These are phyloP conservation scores for Penstemon davidsonii DNA, from an alignment of 257 asterid species.

Conservation along the genomic window DNA sequence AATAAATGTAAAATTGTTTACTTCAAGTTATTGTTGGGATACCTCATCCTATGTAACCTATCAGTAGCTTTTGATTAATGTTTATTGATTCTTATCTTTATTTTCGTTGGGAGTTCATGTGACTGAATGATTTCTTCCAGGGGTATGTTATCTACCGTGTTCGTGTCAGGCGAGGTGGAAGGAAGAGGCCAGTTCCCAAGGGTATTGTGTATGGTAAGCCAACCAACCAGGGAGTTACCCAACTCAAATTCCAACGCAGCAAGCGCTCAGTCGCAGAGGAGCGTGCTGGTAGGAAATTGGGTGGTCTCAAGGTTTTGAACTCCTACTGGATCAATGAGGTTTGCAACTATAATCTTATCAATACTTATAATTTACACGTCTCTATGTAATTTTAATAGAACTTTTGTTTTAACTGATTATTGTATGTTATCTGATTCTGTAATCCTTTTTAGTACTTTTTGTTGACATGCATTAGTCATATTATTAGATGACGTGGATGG, in stretches of 20 bases:
- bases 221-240: slow-evolving; percentile 55
- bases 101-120: background rate
- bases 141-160: slow-evolving; percentile 51
- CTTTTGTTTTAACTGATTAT: background rate
- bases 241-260: slow-evolving; percentile 48
- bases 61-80: too few species aligned
- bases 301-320: slow-evolving; percentile 49
- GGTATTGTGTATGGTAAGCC: slow-evolving; percentile 59
- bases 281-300: slow-evolving; percentile 51
- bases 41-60: too few species aligned
- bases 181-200: slow-evolving; percentile 56
- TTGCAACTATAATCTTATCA: background rate
- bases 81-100: background rate
- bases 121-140: slow-evolving; percentile 19
- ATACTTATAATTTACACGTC: background rate
- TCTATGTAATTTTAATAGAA: too few species aligned
- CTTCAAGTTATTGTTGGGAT: too few species aligned
- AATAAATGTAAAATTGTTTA: too few species aligned
- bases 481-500: too few species aligned
- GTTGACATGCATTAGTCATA: background rate
- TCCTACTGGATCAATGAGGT: slow-evolving; percentile 58
- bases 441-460: background rate
- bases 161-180: slow-evolving; percentile 50
- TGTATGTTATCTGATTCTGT: background rate
- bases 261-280: slow-evolving; percentile 56